Percentiles rank a stretch among this genome's conserved stretches.
Conservation (phyloP, 805 yeast genomes). For the Metschnikowia gruessii region DNA sequence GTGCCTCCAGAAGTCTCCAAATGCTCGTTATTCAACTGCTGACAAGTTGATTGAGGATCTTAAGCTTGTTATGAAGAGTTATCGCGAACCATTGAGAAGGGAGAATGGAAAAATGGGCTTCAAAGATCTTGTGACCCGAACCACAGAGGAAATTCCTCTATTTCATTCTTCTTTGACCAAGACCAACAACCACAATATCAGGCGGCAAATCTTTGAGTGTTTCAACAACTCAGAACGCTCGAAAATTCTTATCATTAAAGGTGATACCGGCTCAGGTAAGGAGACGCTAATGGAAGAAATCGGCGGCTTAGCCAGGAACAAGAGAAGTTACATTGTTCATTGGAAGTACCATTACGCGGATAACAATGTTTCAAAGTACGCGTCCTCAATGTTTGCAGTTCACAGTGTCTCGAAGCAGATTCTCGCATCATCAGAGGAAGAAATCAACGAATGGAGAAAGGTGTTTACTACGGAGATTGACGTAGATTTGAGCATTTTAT, state of each 20-base stretch:
- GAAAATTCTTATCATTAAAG: conserved; percentile 34
- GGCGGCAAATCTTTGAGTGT: conserved; percentile 7
- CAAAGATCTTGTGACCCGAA: conserved; percentile 2
- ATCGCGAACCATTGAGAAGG: conserved; percentile 10
- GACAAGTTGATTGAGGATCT: conserved; percentile 37
- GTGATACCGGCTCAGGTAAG: conserved; percentile 48
- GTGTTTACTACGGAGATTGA: conserved; percentile 36
- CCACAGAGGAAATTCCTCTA: conserved; percentile 7
- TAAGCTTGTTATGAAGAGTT: conserved; percentile 20
- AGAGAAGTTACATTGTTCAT: conserved; percentile 27
- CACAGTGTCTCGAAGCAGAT: conserved; percentile 41
- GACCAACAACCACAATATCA: background rate
- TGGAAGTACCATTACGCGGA: conserved; percentile 33
- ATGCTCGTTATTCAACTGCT: conserved; percentile 37
- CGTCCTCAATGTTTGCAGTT: conserved; percentile 37
- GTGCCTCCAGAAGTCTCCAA: conserved; percentile 40
- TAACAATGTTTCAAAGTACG: conserved; percentile 33
- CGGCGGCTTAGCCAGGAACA: conserved; percentile 31
- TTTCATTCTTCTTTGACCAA: conserved; percentile 13
- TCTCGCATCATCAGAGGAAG: conserved; percentile 34
- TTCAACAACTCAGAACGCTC: conserved; percentile 8
- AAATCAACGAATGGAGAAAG: conserved; percentile 41
- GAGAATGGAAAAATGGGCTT: conserved; percentile 5
- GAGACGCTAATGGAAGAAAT: conserved; percentile 40
- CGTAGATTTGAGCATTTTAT: conserved; percentile 41